Conservation (phyloP, 352 stramenopile genomes). For the Aphanomyces invadans region DNA sequence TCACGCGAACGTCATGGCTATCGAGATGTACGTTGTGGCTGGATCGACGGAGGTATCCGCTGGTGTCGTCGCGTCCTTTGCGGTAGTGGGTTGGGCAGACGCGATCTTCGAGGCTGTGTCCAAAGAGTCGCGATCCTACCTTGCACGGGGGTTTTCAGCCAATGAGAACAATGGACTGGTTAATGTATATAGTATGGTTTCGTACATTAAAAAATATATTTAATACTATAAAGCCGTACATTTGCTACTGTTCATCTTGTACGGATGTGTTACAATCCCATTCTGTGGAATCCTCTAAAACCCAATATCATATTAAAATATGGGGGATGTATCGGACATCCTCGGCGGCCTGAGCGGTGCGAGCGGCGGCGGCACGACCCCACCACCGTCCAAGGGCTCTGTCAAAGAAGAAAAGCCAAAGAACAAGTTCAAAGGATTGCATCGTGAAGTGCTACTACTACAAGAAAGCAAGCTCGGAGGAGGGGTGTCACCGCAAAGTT, state of each 20-base stretch:
- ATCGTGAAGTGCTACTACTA: constrained; percentile 26
- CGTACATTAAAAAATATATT: background rate
- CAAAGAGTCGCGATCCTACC: constrained; percentile 25
- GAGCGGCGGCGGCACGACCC: constrained; percentile 26
- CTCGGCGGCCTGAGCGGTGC: too few species aligned
- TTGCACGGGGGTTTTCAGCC: background rate
- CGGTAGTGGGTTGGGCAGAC: background rate
- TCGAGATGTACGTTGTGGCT: background rate
- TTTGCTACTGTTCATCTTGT: too few species aligned
- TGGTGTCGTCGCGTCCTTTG: constrained; percentile 10
- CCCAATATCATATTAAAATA: constrained; percentile 28
- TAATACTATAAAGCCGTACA: too few species aligned
- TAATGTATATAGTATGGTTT: background rate
- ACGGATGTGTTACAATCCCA: too few species aligned
- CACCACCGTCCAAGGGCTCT: constrained; percentile 12
- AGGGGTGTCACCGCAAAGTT: background rate
- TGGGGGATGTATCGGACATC: constrained; percentile 70
- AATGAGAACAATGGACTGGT: background rate
- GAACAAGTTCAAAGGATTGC: constrained; percentile 26
- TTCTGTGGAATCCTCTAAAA: too few species aligned
- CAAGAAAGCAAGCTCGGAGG: constrained; percentile 17
- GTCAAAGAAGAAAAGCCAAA: constrained; percentile 48
- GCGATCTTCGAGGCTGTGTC: constrained; percentile 10
- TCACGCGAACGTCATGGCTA: too few species aligned
- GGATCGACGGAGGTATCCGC: background rate